Base-by-base conservation (phyloP, 495 filamentous ascomycete species). In the Aspergillus taichungensis region DNA sequence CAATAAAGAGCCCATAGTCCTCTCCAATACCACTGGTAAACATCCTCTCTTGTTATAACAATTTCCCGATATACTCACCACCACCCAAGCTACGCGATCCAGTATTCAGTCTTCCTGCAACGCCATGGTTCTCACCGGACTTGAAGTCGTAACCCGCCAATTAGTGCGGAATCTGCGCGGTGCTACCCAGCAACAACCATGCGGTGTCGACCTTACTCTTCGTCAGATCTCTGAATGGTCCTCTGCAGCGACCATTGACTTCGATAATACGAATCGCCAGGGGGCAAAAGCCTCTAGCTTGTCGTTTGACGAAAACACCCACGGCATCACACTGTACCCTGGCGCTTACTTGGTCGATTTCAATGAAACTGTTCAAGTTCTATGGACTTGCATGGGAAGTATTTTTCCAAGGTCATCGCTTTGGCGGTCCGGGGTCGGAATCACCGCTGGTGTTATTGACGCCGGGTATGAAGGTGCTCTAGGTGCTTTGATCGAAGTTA, bases 291-390 rank as follows among this genome's bases (percentile, higher is more conserved):
- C 55, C 0, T 56, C 46, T 6, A 38, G 28, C 6, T 10, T 69
- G 8, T 41, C 42, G 3, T 69, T 70, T 36, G 13, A 39, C 37
- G 29, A 1, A 13, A 35, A 13, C 18, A 46, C 37, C 27, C 37
- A 32, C 32, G 33, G 11, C 8, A 48, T 69, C 37, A 53, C 43
- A 6, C 46, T 72, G 14, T 12, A 36, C 0, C 57, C 50, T 18
- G 68, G 66, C 11, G 42, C 68, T 6, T 72, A 73, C 42, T 42
- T 72, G 11, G 45, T 73, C n/a, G 66, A 73, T 30, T 74, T 73
- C 49, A 71, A 73, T 42, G 70, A 73, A 48, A 67, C 60, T 0
- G 69, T 71, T 14, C 31, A 50, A 7, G 47, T 71, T 13, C 70
- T 70, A 14, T 48, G 46, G 7, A 51, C 71, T 46, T 58, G 50